Conservation (phyloP, 768 basidiomycete genomes). For the Ramaria sp. region DNA sequence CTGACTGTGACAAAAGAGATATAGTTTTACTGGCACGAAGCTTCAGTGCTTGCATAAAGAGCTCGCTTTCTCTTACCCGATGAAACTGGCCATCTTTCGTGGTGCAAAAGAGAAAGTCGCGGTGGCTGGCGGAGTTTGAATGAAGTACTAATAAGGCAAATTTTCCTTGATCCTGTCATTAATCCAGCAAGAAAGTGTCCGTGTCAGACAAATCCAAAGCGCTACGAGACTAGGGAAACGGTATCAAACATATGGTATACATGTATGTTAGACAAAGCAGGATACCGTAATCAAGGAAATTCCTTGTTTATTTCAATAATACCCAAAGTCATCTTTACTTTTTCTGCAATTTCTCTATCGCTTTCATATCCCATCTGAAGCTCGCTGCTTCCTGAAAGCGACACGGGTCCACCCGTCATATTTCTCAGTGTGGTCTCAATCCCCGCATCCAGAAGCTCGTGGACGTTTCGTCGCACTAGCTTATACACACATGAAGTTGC, state of each 20-base stretch:
- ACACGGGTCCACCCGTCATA: slow-evolving; percentile 30
- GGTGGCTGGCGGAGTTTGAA: slow-evolving; percentile 7
- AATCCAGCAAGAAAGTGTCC: no score
- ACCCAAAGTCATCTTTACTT: slow-evolving; percentile 45
- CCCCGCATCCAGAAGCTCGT: slow-evolving; percentile 32
- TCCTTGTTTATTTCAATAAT: slow-evolving; percentile 3
- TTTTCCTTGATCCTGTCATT: not conserved
- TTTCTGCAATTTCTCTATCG: slow-evolving; percentile 47
- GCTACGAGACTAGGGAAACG: not conserved
- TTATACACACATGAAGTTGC: slow-evolving; percentile 50
- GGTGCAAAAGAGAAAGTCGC: slow-evolving; percentile 10
- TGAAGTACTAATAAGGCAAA: no score
- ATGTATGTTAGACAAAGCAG: not conserved
- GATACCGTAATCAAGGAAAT: not conserved
- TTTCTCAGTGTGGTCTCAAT: slow-evolving; percentile 33
- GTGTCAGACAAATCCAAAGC: no score
- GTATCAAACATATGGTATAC: not conserved
- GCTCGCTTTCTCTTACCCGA: slow-evolving; percentile 38
- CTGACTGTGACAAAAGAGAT: slow-evolving; percentile 82
- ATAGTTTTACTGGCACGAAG: slow-evolving; percentile 61
- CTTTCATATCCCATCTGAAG: slow-evolving; percentile 40
- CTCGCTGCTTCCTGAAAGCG: slow-evolving; percentile 14
- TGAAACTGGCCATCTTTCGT: slow-evolving; percentile 67
- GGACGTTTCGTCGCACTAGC: slow-evolving; percentile 35
- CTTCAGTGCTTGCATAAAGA: slow-evolving; percentile 10